phyloP scores from a whole-genome alignment of 305 asterid species.

The Caryopteris hybrid region DNA sequence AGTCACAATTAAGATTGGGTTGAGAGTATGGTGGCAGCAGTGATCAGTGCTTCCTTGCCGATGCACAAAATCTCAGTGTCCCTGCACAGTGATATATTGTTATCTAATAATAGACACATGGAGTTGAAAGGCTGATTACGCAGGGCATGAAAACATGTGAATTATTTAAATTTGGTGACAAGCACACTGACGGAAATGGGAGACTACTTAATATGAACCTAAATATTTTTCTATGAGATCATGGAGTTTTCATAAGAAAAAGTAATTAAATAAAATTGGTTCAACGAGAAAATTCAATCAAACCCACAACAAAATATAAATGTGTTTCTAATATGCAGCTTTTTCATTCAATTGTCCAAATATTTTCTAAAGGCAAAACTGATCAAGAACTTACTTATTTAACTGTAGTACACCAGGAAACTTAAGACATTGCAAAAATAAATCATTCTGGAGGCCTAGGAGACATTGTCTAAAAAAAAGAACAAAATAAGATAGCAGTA shows the following conservation, averaged over 20 bases:
- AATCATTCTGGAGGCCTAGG: neutral
- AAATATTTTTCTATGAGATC: neutral
- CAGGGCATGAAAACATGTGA: neutral
- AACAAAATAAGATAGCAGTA: neutral
- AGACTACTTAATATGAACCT: neutral
- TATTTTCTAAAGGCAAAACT: neutral
- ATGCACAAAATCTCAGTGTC: conserved; percentile 23
- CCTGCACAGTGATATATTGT: conserved; percentile 41
- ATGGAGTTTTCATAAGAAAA: neutral
- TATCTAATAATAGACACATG: neutral
- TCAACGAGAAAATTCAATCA: neutral
- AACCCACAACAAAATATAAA: neutral
- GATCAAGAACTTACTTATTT: neutral
- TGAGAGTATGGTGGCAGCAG: conserved; percentile 66
- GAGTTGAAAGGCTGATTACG: neutral
- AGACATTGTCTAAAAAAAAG: neutral
- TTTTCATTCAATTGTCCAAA: neutral
- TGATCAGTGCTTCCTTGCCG: conserved; percentile 63
- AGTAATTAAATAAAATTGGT: neutral
- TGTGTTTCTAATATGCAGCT: neutral
- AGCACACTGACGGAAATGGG: too few relatives aligned
- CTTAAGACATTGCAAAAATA: neutral
- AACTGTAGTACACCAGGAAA: neutral
- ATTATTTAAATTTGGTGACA: neutral
- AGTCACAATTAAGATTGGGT: conserved; percentile 30